Evolutionary conservation across 495 filamentous ascomycete genomes (phyloP), one percentile per base, ranked within the genome.

Genomic region (Penicillium taxi): DNA sequence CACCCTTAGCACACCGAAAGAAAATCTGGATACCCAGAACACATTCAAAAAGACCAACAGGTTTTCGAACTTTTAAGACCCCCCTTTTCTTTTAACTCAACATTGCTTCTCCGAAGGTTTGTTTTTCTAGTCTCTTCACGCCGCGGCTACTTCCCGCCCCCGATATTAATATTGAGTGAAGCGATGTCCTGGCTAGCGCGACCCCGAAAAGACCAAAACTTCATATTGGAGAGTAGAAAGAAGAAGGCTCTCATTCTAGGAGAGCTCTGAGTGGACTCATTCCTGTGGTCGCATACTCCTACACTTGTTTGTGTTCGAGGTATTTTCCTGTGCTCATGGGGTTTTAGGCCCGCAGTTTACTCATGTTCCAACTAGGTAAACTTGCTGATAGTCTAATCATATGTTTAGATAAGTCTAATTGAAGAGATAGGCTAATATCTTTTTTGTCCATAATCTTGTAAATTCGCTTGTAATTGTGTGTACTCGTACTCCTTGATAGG

Each of bases 351-450:
- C 31, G 56, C 24, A 26, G 65, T 45, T 32, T 42, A 59, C 22
- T 36, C 61, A 41, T 22, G 18, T n/a, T 20, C 12, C 63, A 35
- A 15, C 26, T 50, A 55, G 6, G 60, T 9, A 25, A 15, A 39
- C 37, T 44, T 50, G 28, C 45, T 48, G 42, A 35, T 58, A 56
- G 42, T 42, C 51, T 25, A 51, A 35, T 41, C n/a, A n/a, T n/a
- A n/a, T n/a, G n/a, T n/a, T n/a, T 50, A 48, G 41, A 37, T 9
- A 47, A 51, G 40, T 40, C 32, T 25, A 44, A 53, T 49, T 39
- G 22, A 41, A 52, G 28, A 25, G 29, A 37, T 38, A 19, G 14
- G 18, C 23, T n/a, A n/a, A n/a, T n/a, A n/a, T n/a, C n/a, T n/a
- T n/a, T n/a, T n/a, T n/a, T n/a, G n/a, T n/a, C n/a, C n/a, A n/a